Base-by-base conservation (phyloP, 2,329 filamentous ascomycete genomes). In the Colletotrichum sublineola region DNA sequence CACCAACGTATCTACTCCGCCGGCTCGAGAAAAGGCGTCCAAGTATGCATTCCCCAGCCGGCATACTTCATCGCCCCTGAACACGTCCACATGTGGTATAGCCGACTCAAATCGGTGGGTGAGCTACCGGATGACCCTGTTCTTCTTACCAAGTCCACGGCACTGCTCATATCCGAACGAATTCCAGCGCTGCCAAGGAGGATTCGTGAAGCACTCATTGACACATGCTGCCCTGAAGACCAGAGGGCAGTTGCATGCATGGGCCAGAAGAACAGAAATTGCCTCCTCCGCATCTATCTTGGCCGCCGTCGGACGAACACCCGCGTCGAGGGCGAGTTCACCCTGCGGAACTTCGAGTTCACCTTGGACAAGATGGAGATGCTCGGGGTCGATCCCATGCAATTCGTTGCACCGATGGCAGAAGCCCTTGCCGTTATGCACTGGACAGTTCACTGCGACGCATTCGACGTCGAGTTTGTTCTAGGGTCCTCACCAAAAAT, bases 321-420 rank as follows among this genome's bases (percentile, higher is more conserved):
- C 14, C 9, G 40, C 14, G 24, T 60, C 1, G 36, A 44, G 1
- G 60, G 11, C 5, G 70, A 40, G 4, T 78, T 76, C 71, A 80
- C 77, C 52, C 76, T 82, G 0, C 69, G 79, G 0, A 81, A 81
- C 68, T 79, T 81, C 58, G 78, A 80, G 42, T 42, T 82, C 8
- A 77, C 79, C 20, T 68, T 82, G 1, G 77, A 80, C 40, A 78
- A 80, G 29, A 74, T 81, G 72, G 4, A 75, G 0, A 74, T 78
- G 0, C 63, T 81, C 0, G 20, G 63, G 1, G 40, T 82, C 1
- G 73, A 78, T 3, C 68, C 77, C 6, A 33, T 74, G 0, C 20
- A 31, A 0, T 68, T 79, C 1, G 76, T 78, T 20, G 29, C 38
- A 3, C 63, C 56, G 1, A 79, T 82, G 75, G 80, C 69, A 0